phyloP scores from a whole-genome alignment of 1,139 yeast species.

The Candida pseudoviswanathii region DNA sequence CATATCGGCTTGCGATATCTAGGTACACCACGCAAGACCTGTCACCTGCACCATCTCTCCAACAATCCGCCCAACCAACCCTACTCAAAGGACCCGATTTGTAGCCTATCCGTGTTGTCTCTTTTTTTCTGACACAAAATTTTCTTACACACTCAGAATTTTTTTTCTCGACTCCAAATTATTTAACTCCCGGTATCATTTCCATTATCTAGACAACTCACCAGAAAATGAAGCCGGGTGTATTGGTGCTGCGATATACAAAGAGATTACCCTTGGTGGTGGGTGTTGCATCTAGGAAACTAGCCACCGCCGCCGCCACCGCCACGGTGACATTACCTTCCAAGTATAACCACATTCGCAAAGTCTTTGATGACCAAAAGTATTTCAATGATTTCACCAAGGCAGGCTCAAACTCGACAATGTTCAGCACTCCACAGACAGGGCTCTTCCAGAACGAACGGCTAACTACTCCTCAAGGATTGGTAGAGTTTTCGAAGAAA shows the following conservation, averaged over 20 bases:
- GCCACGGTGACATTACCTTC: neutral
- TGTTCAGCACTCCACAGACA: conserved; percentile 25
- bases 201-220: neutral
- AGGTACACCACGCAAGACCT: too few relatives aligned
- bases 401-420: conserved; percentile 10
- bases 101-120: neutral
- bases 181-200: neutral
- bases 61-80: neutral
- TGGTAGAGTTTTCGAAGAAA: conserved; percentile 63
- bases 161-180: neutral
- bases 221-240: conserved; percentile 6
- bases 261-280: conserved; percentile 1
- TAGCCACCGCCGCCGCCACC: neutral
- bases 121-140: conserved; percentile 3
- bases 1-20: too few relatives aligned
- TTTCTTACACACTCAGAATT: neutral
- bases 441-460: conserved; percentile 80
- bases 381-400: conserved; percentile 41
- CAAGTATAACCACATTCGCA: conserved; percentile 21
- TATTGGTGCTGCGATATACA: conserved; percentile 7
- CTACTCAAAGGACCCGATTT: neutral
- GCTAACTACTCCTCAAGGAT: conserved; percentile 69
- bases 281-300: neutral
- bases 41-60: too few relatives aligned
- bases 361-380: conserved; percentile 49